Base-by-base conservation (phyloP, 116 monocot genomes). In the Cymodocea nodosa region DNA sequence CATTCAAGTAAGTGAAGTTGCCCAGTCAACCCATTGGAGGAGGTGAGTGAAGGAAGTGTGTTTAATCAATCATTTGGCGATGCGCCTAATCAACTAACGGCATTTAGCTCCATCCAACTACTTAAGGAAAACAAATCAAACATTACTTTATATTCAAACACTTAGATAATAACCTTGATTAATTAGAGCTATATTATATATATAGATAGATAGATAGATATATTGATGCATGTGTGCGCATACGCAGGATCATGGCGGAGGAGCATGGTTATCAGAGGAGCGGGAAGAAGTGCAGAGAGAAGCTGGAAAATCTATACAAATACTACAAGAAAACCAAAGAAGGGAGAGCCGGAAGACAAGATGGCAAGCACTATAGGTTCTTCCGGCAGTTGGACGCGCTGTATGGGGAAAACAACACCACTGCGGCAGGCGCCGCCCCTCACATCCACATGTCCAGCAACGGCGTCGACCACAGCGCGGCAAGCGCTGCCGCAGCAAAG, bases 271-370 rank as follows among this genome's bases (percentile, higher is more conserved):
- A 89, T 70, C 79, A 82, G 34, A 83, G 89, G 49, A 89, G 82
- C 51, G 93, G 76, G 59, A 94, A 84, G 78, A 89, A 94, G 60
- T 94, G 93, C 78, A 89, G 79, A 36, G 93, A 93, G 74, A 94
- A 94, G 73, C 68, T 94, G 4, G 93, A 89, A 71, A 94, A 94
- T 76, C 52, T 94, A 53, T 82, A 89, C 82, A 94, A 94, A 68
- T 94, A 94, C 72, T 89, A 94, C 84, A 94, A 94, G 84, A 84
- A 84, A 64, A 89, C 93, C 69, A 89, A 80, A 74, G 82, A 82
- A 62, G 82, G 73, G 35, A 78, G 65, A 37, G 71, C 79, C 13
- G 78, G 80, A 13, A 77, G 70, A 51, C 76, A 79, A 2, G 78
- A 88, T 49, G 88, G 93, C 18, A 85, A 77, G 63, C 71, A 78